Conservation (phyloP, 2,329 filamentous ascomycete species). For the Huntiella savannae region DNA sequence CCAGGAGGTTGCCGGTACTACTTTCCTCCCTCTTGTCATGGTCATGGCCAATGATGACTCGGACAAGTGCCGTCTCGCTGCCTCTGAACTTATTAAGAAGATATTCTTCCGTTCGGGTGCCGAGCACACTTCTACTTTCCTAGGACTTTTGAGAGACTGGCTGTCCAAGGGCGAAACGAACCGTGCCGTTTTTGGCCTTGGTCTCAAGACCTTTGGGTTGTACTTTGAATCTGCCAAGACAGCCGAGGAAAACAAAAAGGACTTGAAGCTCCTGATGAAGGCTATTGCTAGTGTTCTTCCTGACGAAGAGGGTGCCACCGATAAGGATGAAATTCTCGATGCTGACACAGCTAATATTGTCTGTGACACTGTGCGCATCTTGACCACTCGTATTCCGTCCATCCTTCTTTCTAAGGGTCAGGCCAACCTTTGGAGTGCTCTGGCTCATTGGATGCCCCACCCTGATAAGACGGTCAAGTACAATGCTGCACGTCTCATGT, state of each 20-base stretch:
- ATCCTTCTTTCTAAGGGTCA: conserved; percentile 41
- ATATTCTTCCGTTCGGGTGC: conserved; percentile 62
- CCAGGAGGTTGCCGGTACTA: conserved; percentile 60
- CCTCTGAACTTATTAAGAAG: conserved; percentile 59
- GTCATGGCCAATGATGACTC: conserved; percentile 79
- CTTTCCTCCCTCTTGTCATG: conserved; percentile 74
- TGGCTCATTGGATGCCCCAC: conserved; percentile 52
- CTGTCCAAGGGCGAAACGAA: conserved; percentile 53
- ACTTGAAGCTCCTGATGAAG: conserved; percentile 43
- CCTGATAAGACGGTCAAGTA: conserved; percentile 58
- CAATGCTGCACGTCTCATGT: conserved; percentile 53
- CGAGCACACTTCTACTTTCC: conserved; percentile 50
- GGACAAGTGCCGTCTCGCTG: conserved; percentile 65
- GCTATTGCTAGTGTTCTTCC: conserved; percentile 34
- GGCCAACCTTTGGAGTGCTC: conserved; percentile 48
- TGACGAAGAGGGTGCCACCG: conserved; percentile 24
- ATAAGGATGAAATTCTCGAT: conserved; percentile 25
- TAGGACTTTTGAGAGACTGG: conserved; percentile 56
- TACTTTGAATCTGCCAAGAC: conserved; percentile 56
- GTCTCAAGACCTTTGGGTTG: conserved; percentile 62
- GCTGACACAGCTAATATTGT: conserved; percentile 59
- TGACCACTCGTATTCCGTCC: conserved; percentile 47
- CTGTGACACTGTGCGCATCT: conserved; percentile 47
- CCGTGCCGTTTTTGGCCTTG: conserved; percentile 47
- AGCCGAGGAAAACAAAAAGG: conserved; percentile 41